Percentiles rank a stretch among this genome's conserved stretches.
Conservation (phyloP, 192 early-diverging fungal species). For the Coemansia sp. region DNA sequence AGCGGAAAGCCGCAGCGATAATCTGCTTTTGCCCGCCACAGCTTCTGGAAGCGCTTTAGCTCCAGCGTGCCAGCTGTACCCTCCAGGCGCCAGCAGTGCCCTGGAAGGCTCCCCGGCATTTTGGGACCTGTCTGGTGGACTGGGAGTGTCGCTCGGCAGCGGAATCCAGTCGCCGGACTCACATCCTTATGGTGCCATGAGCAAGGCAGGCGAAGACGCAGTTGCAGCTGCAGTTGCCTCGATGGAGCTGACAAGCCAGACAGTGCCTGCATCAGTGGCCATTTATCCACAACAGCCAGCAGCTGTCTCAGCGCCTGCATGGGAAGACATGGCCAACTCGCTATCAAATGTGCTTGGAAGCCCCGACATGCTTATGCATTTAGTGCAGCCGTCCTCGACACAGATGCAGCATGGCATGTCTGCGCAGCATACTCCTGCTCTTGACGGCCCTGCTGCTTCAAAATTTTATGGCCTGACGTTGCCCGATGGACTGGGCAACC, state of each 20-base stretch:
- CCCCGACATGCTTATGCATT: constrained; percentile 35
- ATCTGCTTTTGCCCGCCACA: neutral
- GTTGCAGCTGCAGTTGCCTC: neutral
- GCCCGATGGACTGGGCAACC: neutral
- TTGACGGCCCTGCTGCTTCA: constrained; percentile 19
- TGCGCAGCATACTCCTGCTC: constrained; percentile 27
- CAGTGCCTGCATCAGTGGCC: constrained; percentile 11
- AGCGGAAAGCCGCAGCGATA: neutral
- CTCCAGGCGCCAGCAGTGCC: neutral
- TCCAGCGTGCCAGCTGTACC: neutral
- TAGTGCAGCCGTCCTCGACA: constrained; percentile 40
- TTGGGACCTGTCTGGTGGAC: constrained; percentile 18
- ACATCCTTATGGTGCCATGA: neutral
- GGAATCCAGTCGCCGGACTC: constrained; percentile 3
- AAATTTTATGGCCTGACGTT: neutral
- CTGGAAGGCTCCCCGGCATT: constrained; percentile 19
- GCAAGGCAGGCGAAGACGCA: neutral
- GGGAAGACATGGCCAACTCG: constrained; percentile 26
- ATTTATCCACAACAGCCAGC: constrained; percentile 27
- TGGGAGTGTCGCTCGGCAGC: constrained; percentile 7
- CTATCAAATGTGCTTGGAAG: constrained; percentile 26
- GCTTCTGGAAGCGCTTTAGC: constrained; percentile 2
- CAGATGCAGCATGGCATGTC: constrained; percentile 27
- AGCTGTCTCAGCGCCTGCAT: constrained; percentile 1
- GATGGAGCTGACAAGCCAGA: constrained; percentile 5